These are phyloP conservation scores for Phyllachora maydis DNA, from an alignment of 2,329 filamentous ascomycete species.

Conservation along the genomic window DNA sequence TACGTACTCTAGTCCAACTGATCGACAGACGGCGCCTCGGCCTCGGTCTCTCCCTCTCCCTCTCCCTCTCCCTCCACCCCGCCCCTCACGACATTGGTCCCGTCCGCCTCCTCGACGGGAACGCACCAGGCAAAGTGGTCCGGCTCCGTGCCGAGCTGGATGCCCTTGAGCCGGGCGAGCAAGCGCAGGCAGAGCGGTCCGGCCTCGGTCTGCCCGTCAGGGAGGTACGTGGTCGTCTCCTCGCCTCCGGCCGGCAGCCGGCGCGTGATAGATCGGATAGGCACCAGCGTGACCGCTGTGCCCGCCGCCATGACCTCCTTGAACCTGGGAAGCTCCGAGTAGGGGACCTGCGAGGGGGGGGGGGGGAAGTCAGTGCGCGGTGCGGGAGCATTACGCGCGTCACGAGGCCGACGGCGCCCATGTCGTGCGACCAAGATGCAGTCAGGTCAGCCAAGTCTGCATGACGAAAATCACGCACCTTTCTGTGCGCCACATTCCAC, in stretches of 20 bases:
- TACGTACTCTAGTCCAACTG: constrained; percentile 12
- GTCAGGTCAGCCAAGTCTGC: no score
- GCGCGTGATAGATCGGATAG: constrained; percentile 77
- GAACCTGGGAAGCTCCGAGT: constrained; percentile 40
- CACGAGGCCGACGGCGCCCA: no score
- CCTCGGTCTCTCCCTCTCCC: constrained; percentile 8
- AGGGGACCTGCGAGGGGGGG: constrained; percentile 24
- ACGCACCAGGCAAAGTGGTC: constrained; percentile 60
- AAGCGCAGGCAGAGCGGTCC: constrained; percentile 56
- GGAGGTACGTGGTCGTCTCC: constrained; percentile 35
- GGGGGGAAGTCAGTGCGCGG: no score
- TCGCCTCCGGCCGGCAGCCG: constrained; percentile 17
- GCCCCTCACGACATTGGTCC: no score
- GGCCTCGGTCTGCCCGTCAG: constrained; percentile 39
- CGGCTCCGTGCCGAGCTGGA: constrained; percentile 62
- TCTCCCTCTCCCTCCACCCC: constrained; percentile 15
- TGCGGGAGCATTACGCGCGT: constrained; percentile 1
- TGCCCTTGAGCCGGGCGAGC: constrained; percentile 57
- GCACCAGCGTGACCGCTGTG: constrained; percentile 78
- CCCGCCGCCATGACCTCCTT: constrained; percentile 78
- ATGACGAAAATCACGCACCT: constrained; percentile 13
- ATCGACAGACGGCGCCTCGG: constrained; percentile 10
- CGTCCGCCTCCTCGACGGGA: constrained; percentile 22
- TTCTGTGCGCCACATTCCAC: constrained; percentile 54
- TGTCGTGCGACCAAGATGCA: no score